Evolutionary conservation across 495 filamentous ascomycete species (phyloP), one percentile per base, ranked within the genome.

Genomic region (Penicillium herquei): DNA sequence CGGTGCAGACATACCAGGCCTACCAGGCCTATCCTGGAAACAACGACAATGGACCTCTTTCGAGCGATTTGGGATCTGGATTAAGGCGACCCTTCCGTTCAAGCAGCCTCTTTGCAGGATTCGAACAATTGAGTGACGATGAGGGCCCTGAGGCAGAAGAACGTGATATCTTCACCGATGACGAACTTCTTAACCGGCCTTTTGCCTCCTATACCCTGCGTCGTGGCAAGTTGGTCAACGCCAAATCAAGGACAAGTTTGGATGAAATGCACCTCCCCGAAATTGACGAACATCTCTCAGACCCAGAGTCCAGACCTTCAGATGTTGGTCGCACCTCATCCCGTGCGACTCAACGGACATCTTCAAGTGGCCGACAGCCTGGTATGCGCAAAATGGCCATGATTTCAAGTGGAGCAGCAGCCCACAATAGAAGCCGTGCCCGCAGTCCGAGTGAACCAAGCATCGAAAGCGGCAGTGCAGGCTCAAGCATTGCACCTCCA

Each of bases 91-190:
- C 89, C 2, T 83, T 86, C 57, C 78, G 89, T 55, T 86, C 88
- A 32, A 91, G 87, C 62, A 92, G 88, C 66, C 74, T 96, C n/a
- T 93, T 94, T 64, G 89, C 89, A 17, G 90, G 89, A 1, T 93
- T 95, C 57, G 81, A 85, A n/a, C 79, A 86, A 50, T 73, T 74
- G 7, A 83, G 73, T 43, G 82, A 82, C 42, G 77, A 82, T 31
- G 75, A 81, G 45, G 56, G 49, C 6, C 58, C 61, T 17, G 65
- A 69, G 3, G 60, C 48, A 11, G 69, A 70, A 12, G 70, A 72
- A n/a, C 71, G 70, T 12, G 73, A 78, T 51, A 70, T 80, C 31
- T 75, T 87, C 53, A 76, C 71, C 0, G 76, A 79, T 41, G 74
- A 79, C 46, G 75, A 76, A 10, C 59, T 79, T 7, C 66, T 77